phyloP scores from a whole-genome alignment of 1,139 yeast genomes.

The Kodamaea plutei region DNA sequence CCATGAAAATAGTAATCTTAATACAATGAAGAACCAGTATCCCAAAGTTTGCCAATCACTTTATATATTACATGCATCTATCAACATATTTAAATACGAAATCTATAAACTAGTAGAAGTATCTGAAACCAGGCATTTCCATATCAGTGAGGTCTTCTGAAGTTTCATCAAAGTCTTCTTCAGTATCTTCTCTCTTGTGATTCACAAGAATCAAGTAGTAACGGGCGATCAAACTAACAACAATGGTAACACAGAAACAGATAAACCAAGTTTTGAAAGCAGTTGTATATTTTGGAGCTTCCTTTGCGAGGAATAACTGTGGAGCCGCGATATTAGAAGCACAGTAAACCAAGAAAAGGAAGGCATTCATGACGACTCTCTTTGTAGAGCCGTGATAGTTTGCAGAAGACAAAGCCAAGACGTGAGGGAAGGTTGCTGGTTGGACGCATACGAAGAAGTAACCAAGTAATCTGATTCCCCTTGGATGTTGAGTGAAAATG shows the following conservation, averaged over 20 bases:
- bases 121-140: constrained; percentile 3
- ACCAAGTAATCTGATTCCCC: constrained; percentile 9
- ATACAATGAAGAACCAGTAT: too few species aligned
- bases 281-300: constrained; percentile 11
- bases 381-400: constrained; percentile 12
- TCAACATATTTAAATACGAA: too few species aligned
- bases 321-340: constrained; percentile 13
- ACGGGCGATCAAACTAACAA: constrained; percentile 6
- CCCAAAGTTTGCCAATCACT: too few species aligned
- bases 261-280: constrained; percentile 10
- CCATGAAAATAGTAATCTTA: too few species aligned
- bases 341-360: constrained; percentile 11
- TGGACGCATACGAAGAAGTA: constrained; percentile 9
- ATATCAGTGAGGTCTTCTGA: constrained; percentile 7
- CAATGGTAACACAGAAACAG: constrained; percentile 9
- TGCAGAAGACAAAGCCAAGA: constrained; percentile 9
- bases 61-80: too few species aligned
- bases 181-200: constrained; percentile 3
- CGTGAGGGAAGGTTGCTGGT: constrained; percentile 9
- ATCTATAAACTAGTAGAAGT: constrained; percentile 2
- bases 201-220: constrained; percentile 7
- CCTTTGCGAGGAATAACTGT: constrained; percentile 9
- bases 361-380: constrained; percentile 9
- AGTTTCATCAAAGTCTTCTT: not conserved
- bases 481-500: constrained; percentile 10